phyloP scores from a whole-genome alignment of 2,329 filamentous ascomycete species.

The Botrytis pseudocinerea region DNA sequence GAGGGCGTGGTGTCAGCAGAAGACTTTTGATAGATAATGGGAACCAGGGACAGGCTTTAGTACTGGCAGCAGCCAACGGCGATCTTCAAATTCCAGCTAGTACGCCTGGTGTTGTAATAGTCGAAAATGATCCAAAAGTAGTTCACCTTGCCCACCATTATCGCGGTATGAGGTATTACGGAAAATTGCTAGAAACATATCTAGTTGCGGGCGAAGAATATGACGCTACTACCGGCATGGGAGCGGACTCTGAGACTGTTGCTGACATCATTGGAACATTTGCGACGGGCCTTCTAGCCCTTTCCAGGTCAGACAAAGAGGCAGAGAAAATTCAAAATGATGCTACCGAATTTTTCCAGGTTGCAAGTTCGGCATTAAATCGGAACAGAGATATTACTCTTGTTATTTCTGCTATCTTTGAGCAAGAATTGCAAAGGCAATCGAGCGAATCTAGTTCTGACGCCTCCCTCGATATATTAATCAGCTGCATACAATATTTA shows the following conservation, averaged over 20 bases:
- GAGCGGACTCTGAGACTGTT: constrained; percentile 59
- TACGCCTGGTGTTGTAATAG: constrained; percentile 72
- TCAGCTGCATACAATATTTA: constrained; percentile 77
- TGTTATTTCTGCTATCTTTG: constrained; percentile 82
- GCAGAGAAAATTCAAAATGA: constrained; percentile 46
- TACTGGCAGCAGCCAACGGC: constrained; percentile 41
- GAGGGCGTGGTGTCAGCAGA: constrained; percentile 18
- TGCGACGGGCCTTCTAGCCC: constrained; percentile 63
- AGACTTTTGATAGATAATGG: constrained; percentile 7
- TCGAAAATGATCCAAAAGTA: constrained; percentile 73
- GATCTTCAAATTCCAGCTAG: constrained; percentile 64
- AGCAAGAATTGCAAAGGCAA: constrained; percentile 58
- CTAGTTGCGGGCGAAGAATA: constrained; percentile 54
- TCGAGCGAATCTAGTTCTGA: constrained; percentile 45
- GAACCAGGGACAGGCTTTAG: constrained; percentile 27
- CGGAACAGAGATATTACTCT: constrained; percentile 72
- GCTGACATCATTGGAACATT: constrained; percentile 75
- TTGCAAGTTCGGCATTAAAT: constrained; percentile 56
- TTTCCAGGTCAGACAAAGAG: constrained; percentile 25
- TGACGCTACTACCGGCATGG: constrained; percentile 46
- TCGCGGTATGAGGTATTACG: constrained; percentile 77
- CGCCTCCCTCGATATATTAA: constrained; percentile 60
- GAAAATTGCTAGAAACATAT: constrained; percentile 71
- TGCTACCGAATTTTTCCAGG: constrained; percentile 50
- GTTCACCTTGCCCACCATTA: constrained; percentile 74